Evolutionary conservation across 495 filamentous ascomycete species (phyloP).

Genomic region (Usnea hakonensis): DNA sequence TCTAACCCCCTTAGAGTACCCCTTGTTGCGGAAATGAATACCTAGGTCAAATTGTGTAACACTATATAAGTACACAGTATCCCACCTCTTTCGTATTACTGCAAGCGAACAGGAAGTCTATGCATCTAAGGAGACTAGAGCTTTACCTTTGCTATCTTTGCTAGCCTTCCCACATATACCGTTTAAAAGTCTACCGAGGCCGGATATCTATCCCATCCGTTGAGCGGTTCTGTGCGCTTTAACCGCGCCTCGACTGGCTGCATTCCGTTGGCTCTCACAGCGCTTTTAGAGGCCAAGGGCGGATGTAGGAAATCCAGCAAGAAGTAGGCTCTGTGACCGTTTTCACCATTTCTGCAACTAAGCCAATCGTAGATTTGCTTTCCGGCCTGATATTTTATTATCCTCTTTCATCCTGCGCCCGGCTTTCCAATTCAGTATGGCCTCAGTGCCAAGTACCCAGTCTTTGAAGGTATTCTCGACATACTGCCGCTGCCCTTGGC

Average conservation of each 20-base stretch:
- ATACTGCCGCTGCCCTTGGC: neutral
- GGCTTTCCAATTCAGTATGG: constrained; percentile 36
- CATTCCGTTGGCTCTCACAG: neutral
- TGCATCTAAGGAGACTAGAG: neutral
- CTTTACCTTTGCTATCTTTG: neutral
- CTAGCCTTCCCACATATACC: neutral
- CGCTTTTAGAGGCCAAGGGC: neutral
- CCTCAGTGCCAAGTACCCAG: constrained; percentile 60
- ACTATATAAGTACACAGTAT: too few relatives aligned
- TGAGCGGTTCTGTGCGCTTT: neutral
- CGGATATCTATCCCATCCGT: neutral
- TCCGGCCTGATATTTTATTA: neutral
- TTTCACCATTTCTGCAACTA: neutral
- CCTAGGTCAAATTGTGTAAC: too few relatives aligned
- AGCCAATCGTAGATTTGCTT: neutral
- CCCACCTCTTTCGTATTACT: neutral
- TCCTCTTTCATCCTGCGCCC: neutral
- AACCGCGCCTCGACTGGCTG: neutral
- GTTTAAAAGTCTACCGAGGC: neutral
- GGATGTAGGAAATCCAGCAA: neutral
- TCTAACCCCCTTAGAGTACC: too few relatives aligned
- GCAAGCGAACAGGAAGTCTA: neutral
- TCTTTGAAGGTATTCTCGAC: constrained; percentile 57
- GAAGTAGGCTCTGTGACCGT: neutral
- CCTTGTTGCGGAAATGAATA: too few relatives aligned